Percentiles rank a stretch among this genome's conserved stretches.
phyloP scores from a whole-genome alignment of 2,329 filamentous ascomycete species.

The Saccharata proteae region DNA sequence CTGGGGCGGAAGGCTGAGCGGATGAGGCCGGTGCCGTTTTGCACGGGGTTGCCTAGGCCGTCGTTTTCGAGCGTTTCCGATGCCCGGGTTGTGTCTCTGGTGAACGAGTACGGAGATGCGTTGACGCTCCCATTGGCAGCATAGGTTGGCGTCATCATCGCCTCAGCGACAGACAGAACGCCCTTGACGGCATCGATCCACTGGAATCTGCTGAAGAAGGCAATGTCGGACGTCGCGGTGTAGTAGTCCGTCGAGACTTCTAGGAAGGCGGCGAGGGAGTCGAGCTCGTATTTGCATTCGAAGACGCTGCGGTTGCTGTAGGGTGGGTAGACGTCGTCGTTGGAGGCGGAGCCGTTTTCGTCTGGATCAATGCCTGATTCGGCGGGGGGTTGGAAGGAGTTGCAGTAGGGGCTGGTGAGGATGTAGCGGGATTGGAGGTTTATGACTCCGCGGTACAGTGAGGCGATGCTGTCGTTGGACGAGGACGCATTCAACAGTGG shows the following conservation, averaged over 20 bases:
- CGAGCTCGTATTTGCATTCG: constrained; percentile 44
- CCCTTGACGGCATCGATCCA: constrained; percentile 36
- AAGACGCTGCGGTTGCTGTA: constrained; percentile 35
- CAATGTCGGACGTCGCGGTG: constrained; percentile 33
- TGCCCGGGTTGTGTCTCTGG: constrained; percentile 30
- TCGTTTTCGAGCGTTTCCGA: constrained; percentile 42
- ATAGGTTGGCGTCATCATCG: constrained; percentile 38
- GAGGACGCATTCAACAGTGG: constrained; percentile 45
- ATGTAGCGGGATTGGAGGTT: constrained; percentile 61
- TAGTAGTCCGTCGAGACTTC: constrained; percentile 39
- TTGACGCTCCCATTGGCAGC: constrained; percentile 31
- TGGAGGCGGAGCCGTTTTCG: constrained; percentile 24
- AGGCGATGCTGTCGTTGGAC: constrained; percentile 48
- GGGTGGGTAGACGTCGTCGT: constrained; percentile 30
- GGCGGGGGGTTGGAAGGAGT: constrained; percentile 39
- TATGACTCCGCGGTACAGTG: constrained; percentile 57
- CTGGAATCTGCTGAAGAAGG: constrained; percentile 36
- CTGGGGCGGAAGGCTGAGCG: constrained; percentile 38
- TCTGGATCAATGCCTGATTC: constrained; percentile 32
- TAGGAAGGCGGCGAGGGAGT: constrained; percentile 39
- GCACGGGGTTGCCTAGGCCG: constrained; percentile 38
- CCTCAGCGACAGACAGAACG: constrained; percentile 32
- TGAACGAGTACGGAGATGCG: constrained; percentile 34
- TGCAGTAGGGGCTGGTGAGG: constrained; percentile 44
- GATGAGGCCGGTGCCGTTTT: constrained; percentile 36